These are phyloP conservation scores for Rhizomucor miehei DNA, from an alignment of 371 early-diverging fungal species.

Conservation along the genomic window DNA sequence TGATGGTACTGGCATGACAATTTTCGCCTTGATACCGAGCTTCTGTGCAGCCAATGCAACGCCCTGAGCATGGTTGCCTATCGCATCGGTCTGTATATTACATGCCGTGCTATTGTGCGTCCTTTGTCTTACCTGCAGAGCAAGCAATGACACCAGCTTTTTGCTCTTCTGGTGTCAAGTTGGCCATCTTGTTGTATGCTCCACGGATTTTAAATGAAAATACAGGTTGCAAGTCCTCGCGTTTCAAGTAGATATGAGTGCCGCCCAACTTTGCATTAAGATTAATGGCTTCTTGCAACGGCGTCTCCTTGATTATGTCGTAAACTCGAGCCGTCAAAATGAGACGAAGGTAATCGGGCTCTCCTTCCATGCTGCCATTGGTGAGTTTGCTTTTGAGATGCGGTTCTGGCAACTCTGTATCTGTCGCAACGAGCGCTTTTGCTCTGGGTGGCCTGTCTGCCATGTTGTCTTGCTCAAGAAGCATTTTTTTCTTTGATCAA, in stretches of 20 bases:
- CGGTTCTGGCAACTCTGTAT: conserved; percentile 16
- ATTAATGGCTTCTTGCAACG: conserved; percentile 79
- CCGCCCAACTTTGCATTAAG: conserved; percentile 63
- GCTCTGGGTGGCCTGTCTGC: not conserved
- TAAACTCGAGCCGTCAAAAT: conserved; percentile 90
- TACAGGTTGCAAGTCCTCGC: conserved; percentile 96
- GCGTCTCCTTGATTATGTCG: conserved; percentile 91
- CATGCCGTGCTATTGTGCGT: conserved; percentile 24
- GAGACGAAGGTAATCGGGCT: conserved; percentile 85
- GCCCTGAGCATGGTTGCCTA: conserved; percentile 93
- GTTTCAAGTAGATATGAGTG: conserved; percentile 80
- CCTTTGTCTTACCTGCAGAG: conserved; percentile 70
- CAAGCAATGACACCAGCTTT: conserved; percentile 90
- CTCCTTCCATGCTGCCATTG: conserved; percentile 2
- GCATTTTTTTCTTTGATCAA: not conserved
- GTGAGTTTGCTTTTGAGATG: conserved; percentile 17
- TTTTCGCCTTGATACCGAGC: conserved; percentile 89
- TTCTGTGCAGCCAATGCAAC: conserved; percentile 90
- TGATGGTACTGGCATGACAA: conserved; percentile 92
- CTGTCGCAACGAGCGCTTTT: conserved; percentile 25
- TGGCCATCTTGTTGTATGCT: conserved; percentile 89
- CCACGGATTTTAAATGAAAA: conserved; percentile 98
- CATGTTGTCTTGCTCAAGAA: not conserved
- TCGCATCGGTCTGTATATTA: conserved; percentile 9
- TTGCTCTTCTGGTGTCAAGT: conserved; percentile 76